These are phyloP conservation scores for Pythium myriotylum DNA, from an alignment of 352 stramenopile genomes.

Conservation along the genomic window DNA sequence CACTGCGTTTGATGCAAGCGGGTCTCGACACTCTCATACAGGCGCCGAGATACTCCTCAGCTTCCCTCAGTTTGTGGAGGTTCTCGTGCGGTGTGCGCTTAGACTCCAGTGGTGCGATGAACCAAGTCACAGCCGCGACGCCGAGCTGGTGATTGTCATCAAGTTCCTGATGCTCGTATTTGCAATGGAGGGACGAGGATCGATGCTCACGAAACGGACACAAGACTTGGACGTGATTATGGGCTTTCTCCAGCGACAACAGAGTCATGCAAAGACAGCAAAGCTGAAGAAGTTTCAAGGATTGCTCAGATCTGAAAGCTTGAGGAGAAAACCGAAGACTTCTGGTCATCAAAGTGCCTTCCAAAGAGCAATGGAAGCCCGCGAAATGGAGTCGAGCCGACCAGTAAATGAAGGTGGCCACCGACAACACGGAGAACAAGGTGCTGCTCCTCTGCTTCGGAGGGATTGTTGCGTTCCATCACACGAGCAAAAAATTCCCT, in stretches of 20 bases:
- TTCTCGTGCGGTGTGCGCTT: constrained; percentile 51
- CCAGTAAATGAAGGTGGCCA: too few species aligned
- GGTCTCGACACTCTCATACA: constrained; percentile 22
- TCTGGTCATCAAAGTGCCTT: not conserved
- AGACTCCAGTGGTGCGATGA: constrained; percentile 48
- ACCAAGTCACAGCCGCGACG: not conserved
- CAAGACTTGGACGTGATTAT: constrained; percentile 61
- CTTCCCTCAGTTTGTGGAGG: constrained; percentile 68
- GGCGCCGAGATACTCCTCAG: constrained; percentile 35
- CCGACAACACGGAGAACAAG: too few species aligned
- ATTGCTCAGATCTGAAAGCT: constrained; percentile 32
- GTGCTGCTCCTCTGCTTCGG: too few species aligned
- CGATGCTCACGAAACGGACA: constrained; percentile 57
- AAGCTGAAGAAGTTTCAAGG: constrained; percentile 53
- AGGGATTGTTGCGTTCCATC: too few species aligned
- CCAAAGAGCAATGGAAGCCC: constrained; percentile 3
- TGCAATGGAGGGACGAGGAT: constrained; percentile 72
- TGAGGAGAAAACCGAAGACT: not conserved
- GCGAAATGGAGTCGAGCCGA: not conserved
- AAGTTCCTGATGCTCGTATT: constrained; percentile 81
- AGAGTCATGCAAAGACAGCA: constrained; percentile 34
- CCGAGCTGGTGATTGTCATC: constrained; percentile 36
- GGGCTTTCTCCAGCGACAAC: constrained; percentile 46
- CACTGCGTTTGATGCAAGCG: constrained; percentile 31
- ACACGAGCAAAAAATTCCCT: too few species aligned